phyloP scores from a whole-genome alignment of 2,329 filamentous ascomycete species.

The Aspergillus jensenii region DNA sequence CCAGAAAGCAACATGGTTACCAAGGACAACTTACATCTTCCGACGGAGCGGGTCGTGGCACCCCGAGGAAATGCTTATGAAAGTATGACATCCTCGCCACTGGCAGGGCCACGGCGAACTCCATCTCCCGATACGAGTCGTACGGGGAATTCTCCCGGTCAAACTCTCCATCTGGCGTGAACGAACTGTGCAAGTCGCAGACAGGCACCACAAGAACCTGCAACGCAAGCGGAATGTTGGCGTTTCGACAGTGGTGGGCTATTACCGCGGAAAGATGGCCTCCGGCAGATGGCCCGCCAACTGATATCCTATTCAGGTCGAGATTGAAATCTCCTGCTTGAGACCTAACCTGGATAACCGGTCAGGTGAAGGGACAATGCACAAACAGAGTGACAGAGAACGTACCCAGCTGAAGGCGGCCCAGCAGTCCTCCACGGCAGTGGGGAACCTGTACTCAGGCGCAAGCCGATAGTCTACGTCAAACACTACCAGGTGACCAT shows the following conservation, averaged over 20 bases:
- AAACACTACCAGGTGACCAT: constrained; percentile 42
- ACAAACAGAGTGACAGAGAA: not conserved
- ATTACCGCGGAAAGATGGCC: constrained; percentile 42
- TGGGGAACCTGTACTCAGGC: constrained; percentile 40
- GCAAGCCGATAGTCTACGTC: constrained; percentile 47
- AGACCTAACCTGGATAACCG: constrained; percentile 27
- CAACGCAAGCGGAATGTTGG: constrained; percentile 33
- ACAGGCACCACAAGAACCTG: constrained; percentile 40
- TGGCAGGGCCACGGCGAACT: constrained; percentile 36
- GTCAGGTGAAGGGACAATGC: constrained; percentile 4
- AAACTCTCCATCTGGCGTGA: constrained; percentile 36
- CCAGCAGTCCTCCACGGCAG: constrained; percentile 42
- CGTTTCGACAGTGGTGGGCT: constrained; percentile 39
- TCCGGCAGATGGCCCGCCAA: constrained; percentile 43
- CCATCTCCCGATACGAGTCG: constrained; percentile 41
- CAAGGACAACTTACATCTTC: constrained; percentile 30
- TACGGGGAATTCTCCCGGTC: constrained; percentile 38
- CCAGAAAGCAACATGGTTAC: not conserved
- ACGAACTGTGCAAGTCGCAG: constrained; percentile 37
- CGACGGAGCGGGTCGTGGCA: constrained; percentile 35
- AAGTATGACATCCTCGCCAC: constrained; percentile 41
- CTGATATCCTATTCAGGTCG: constrained; percentile 33
- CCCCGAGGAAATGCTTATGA: constrained; percentile 39
- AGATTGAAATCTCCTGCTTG: constrained; percentile 35
- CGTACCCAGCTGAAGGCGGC: constrained; percentile 41